Evolutionary conservation across 1,284 basidiomycete genomes (phyloP), one percentile per base, ranked within the genome.

Genomic region (Irpex sp.): DNA sequence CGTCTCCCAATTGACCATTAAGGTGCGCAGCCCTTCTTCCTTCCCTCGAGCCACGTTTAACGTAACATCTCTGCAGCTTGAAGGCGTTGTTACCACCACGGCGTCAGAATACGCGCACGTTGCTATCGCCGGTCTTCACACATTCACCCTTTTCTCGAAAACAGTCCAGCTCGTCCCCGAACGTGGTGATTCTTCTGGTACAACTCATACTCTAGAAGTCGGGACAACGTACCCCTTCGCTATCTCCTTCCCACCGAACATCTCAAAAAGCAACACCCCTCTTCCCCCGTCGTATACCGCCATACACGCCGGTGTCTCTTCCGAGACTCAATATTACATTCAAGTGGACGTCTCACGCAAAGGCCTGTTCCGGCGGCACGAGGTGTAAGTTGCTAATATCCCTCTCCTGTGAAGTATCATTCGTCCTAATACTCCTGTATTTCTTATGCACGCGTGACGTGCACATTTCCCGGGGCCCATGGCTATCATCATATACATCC

Each of bases 331-430:
- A 15, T 83, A 82, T 67, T 64, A 66, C 40, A 57, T 82, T 48
- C 78, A 76, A 66, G 71, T 82, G 15, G 73, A 78, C 38, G 73
- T 82, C 67, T 69, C 71, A 54, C 75, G 81, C 38, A 81, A 78
- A 66, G 78, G 77, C 37, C 15, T 62, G 51, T 64, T 81, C 9
- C 74, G 76, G 48, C 74, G 76, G 60, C 75, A 77, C 68, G 78
- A 78, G 71, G 69, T 68, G 84, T 85, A 67, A 73, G 82, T 71
- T 54, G 70, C 67, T 82, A 83, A 65, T 71, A 80, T 70, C 21
- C 17, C 48, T 65, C 51, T 52, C 58, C 59, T 52, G 54, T 65
- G 26, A 61, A 36, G 68, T 15, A 40, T 9, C 38, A 40, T 62
- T 62, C 19, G 64, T 71, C 49, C 21, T 60, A 59, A 49, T 57